Evolutionary conservation across 2,329 filamentous ascomycete species (phyloP).

Genomic region (Aspergillus terreus): DNA sequence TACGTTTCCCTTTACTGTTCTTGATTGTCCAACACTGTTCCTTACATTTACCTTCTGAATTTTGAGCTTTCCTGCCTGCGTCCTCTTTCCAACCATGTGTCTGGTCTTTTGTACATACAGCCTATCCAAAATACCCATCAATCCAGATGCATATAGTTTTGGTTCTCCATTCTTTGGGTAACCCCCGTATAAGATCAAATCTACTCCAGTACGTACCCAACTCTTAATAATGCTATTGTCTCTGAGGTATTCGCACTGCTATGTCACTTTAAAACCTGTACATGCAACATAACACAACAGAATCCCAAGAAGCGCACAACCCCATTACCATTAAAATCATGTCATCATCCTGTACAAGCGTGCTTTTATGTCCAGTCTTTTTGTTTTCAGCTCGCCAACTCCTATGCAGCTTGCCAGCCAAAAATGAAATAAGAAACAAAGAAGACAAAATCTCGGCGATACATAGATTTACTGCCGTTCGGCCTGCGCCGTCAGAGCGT

Average conservation of each 20-base stretch:
- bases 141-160: neutral
- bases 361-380: slow-evolving; percentile 1
- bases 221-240: neutral
- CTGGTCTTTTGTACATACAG: slow-evolving; percentile 6
- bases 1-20: neutral
- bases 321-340: slow-evolving; percentile 5
- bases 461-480: slow-evolving; percentile 23
- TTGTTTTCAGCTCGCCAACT: neutral
- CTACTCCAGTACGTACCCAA: no score
- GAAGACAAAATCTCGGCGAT: neutral
- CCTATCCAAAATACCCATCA: neutral
- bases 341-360: slow-evolving; percentile 6
- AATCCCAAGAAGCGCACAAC: neutral
- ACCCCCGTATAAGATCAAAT: no score
- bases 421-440: slow-evolving; percentile 1
- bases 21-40: neutral
- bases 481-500: slow-evolving; percentile 35
- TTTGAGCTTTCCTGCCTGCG: neutral
- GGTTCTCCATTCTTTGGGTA: neutral
- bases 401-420: neutral
- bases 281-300: neutral
- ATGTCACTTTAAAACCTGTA: neutral
- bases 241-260: neutral
- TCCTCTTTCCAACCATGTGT: neutral
- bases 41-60: neutral